Evolutionary conservation across 2,329 filamentous ascomycete genomes (phyloP).

Genomic region (Ophiocordyceps camponoti-rufipedis): DNA sequence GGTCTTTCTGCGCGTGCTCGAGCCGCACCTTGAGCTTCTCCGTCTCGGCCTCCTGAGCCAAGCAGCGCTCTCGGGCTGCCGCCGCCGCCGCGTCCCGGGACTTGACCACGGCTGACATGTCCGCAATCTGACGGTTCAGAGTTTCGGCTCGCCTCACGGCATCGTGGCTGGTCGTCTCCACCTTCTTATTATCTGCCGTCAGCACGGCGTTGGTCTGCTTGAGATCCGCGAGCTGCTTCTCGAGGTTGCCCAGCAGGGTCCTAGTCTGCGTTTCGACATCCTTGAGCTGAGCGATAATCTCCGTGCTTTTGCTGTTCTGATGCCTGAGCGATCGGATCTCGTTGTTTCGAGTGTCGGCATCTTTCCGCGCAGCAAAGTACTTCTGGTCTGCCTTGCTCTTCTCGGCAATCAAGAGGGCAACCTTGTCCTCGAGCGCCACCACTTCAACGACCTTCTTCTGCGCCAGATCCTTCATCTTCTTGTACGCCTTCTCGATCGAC

Average conservation of each 20-base stretch:
- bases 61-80: conserved; percentile 34
- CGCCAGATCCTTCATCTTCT: conserved; percentile 68
- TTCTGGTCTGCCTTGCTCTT: conserved; percentile 97
- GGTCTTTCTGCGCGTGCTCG: conserved; percentile 62
- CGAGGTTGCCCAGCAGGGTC: conserved; percentile 60
- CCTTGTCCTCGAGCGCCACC: conserved; percentile 56
- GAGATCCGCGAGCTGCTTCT: conserved; percentile 76
- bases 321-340: conserved; percentile 64
- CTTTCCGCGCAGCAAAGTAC: conserved; percentile 90
- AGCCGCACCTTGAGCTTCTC: conserved; percentile 65
- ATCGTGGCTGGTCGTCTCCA: conserved; percentile 57
- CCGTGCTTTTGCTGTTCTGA: conserved; percentile 78
- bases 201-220: conserved; percentile 61
- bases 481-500: conserved; percentile 80
- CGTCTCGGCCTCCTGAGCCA: conserved; percentile 52
- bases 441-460: conserved; percentile 76
- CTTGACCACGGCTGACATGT: conserved; percentile 57
- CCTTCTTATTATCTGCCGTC: conserved; percentile 52
- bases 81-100: conserved; percentile 49
- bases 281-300: conserved; percentile 86
- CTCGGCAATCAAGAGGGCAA: conserved; percentile 58
- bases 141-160: conserved; percentile 51
- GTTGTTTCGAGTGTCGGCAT: conserved; percentile 66
- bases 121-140: conserved; percentile 55
- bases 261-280: conserved; percentile 68